Base-by-base conservation (phyloP, 805 yeast species). In the Danielia reshetovae region DNA sequence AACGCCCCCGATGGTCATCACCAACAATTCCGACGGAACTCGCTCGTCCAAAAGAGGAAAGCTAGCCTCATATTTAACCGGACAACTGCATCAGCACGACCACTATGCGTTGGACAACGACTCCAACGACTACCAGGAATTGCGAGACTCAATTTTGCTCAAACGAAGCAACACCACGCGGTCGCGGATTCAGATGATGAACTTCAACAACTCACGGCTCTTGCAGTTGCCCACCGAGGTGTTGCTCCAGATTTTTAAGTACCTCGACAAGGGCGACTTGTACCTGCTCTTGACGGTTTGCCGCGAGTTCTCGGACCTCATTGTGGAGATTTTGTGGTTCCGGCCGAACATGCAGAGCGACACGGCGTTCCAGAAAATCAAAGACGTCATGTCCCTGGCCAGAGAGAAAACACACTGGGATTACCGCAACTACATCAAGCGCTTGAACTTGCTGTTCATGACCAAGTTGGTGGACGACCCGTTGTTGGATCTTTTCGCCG, bases 281-380 rank as follows among this genome's bases (percentile, higher is more conserved):
- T 77, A 76, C 18, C 67, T 77, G 10, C 59, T 82, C 15, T 62
- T 86, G 42, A 69, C 86, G 1, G 89, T 86, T 6, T 88, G 95
- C 59, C 79, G 77, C 48, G 74, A 79, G 41, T 88, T 95, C 83
- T 84, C 88, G 8, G 75, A 77, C 45, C 66, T 85, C 27, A 78
- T 85, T 10, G 78, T 87, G 8, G 95, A 85, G 49, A 69, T 81
- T 27, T 64, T 89, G 19, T 89, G 96, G 94, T 85, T 85, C 54
- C 74, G 97, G 39, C 96, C 97, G 3, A 75, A 75, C 27, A 70
- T 85, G 57, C 75, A 72, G 42, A 67, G 69, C 40, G 70, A 67
- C 29, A 39, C 54, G 2, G 67, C 79, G 3, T 73, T 77, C 44
- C 59, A 59, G 28, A 74, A 74, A 41, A 72, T 88, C 32, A 64